Base-by-base conservation (phyloP, 1,284 basidiomycete genomes). In the Stygiomarasmius scandens region DNA sequence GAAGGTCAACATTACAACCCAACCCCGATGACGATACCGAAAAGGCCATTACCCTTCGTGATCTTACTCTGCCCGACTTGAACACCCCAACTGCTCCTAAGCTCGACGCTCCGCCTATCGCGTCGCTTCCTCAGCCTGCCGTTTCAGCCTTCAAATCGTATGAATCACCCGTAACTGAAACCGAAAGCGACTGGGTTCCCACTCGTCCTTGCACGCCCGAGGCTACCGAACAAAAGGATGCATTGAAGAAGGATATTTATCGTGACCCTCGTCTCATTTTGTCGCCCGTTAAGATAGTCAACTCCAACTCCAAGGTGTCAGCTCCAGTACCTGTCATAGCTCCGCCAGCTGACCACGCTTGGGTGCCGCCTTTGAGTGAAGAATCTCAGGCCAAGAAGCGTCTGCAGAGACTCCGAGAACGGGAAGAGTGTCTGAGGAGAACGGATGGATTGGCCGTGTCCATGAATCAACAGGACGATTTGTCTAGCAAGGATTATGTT, bases 271-370 rank as follows among this genome's bases (percentile, higher is more conserved):
- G 20, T 25, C 25, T 32, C 32, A 27, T 49, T 16, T 5, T 29
- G 23, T n/a, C 48, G 44, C 14, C 11, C 22, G 46, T 32, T 24
- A 55, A 47, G 41, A 2, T n/a, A 2, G 20, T 36, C 10, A 34
- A 34, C 6, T 6, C 29, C 29, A 12, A n/a, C n/a, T n/a, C n/a
- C n/a, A n/a, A n/a, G n/a, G n/a, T n/a, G 20, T 36, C 10, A 34
- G 20, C 6, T 6, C 29, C 29, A 12, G 74, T 85, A 0, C 82
- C 84, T 0, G 74, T 83, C 56, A 78, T 86, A n/a, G 82, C 82
- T 0, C 84, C 83, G 2, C 81, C 84, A 0, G 45, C 63, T 1
- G 67, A 71, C 3, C 61, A 71, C 57, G 64, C 69, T 2, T 63
- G 74, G 23, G 65, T 68, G 2, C 67, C 73, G 0, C 73, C 79